These are phyloP conservation scores for Talaromyces sp. DNA, from an alignment of 2,329 filamentous ascomycete species.

Conservation along the genomic window DNA sequence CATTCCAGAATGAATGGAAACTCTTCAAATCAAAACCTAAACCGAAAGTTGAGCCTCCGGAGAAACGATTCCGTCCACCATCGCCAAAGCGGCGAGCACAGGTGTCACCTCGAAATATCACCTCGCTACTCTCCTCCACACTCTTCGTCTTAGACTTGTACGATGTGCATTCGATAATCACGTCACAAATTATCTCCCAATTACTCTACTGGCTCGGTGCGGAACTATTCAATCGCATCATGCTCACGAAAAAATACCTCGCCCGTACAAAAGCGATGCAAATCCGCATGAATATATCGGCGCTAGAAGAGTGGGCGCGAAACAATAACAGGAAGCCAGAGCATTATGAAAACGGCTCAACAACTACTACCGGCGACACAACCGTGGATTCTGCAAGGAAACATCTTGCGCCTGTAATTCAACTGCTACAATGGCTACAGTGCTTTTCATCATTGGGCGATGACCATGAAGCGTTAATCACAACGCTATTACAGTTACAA, in stretches of 20 bases:
- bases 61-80: conserved; percentile 86
- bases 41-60: conserved; percentile 78
- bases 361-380: conserved; percentile 76
- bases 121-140: conserved; percentile 89
- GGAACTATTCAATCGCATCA: conserved; percentile 95
- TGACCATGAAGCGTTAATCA: conserved; percentile 82
- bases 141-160: conserved; percentile 98
- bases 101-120: conserved; percentile 89
- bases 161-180: conserved; percentile 96
- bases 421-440: conserved; percentile 94
- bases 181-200: conserved; percentile 84
- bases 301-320: conserved; percentile 91
- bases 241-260: conserved; percentile 92
- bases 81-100: conserved; percentile 92
- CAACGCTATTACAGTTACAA: conserved; percentile 84
- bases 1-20: conserved; percentile 98
- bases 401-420: conserved; percentile 85
- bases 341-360: conserved; percentile 90
- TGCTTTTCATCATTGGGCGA: conserved; percentile 94
- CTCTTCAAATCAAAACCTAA: conserved; percentile 89
- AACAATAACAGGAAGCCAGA: conserved; percentile 91
- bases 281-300: conserved; percentile 97
- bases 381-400: conserved; percentile 79
- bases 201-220: conserved; percentile 94
- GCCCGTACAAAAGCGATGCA: conserved; percentile 98